Conservation (phyloP, 2,329 filamentous ascomycete species). For the Aureobasidium sp. region DNA sequence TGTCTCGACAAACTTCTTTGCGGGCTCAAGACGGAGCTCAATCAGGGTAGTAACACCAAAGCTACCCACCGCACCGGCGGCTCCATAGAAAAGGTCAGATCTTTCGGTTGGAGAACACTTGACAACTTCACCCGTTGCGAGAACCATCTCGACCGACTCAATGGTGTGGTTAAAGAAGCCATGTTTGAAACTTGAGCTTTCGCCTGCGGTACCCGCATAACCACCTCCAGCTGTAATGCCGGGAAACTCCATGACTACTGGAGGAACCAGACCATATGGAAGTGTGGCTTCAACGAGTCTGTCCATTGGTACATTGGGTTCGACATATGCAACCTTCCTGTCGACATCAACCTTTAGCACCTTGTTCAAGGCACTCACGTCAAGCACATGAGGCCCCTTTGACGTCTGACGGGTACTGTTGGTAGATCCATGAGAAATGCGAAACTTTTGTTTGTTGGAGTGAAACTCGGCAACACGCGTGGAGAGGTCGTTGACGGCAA, state of each 20-base stretch:
- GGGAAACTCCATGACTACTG: conserved; percentile 63
- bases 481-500: conserved; percentile 38
- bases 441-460: conserved; percentile 49
- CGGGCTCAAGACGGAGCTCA: conserved; percentile 38
- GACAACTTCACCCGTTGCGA: conserved; percentile 50
- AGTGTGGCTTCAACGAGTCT: conserved; percentile 50
- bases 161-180: conserved; percentile 58
- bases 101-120: conserved; percentile 42
- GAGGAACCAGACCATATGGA: conserved; percentile 49
- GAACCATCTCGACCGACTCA: conserved; percentile 54
- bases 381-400: conserved; percentile 38
- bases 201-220: conserved; percentile 58
- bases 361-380: conserved; percentile 55
- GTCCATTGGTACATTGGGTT: conserved; percentile 64
- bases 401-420: conserved; percentile 58
- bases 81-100: conserved; percentile 54
- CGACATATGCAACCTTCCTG: conserved; percentile 51
- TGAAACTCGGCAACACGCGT: conserved; percentile 42
- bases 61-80: conserved; percentile 58
- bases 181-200: conserved; percentile 60
- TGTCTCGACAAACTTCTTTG: conserved; percentile 40
- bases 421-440: conserved; percentile 69
- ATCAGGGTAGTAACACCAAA: conserved; percentile 56
- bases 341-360: conserved; percentile 52
- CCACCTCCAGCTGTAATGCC: conserved; percentile 64